A percentile compares a stretch with the other conserved stretches of the same genome.
Conservation (phyloP, 257 asterid genomes). For the Henckelia pumila region DNA sequence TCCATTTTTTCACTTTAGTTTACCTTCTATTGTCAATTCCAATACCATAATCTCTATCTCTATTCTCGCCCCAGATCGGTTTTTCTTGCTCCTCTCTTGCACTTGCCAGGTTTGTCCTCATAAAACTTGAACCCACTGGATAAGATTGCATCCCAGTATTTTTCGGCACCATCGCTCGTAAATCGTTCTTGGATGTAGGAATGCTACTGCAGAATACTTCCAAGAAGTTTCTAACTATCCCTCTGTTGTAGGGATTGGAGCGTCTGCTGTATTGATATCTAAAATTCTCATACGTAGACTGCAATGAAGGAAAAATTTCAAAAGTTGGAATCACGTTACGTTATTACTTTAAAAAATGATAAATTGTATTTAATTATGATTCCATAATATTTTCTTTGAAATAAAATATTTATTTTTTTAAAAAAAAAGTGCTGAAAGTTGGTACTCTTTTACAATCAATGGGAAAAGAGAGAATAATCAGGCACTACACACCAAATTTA, state of each 20-base stretch:
- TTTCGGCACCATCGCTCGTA: conserved; percentile 58
- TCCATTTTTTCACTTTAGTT: too few relatives aligned
- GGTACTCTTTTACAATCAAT: background rate
- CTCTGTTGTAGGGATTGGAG: conserved; percentile 63
- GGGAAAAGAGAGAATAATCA: background rate
- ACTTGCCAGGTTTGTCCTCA: conserved; percentile 32
- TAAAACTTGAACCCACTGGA: conserved; percentile 32
- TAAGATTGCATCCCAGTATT: conserved; percentile 34
- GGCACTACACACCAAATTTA: background rate
- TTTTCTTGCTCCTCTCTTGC: conserved; percentile 37
- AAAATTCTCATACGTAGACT: conserved; percentile 88
- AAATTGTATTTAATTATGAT: background rate
- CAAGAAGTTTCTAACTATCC: conserved; percentile 51
- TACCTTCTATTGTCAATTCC: background rate
- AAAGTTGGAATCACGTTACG: background rate
- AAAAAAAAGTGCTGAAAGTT: too few relatives aligned
- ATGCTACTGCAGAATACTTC: conserved; percentile 62
- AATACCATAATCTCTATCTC: conserved; percentile 18
- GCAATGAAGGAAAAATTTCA: conserved; percentile 30
- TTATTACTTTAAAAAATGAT: too few relatives aligned
- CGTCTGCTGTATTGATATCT: conserved; percentile 64
- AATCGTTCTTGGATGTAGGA: conserved; percentile 69
- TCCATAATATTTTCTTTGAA: background rate
- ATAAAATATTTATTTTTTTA: too few relatives aligned
- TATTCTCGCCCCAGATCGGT: conserved; percentile 35